These are phyloP conservation scores for Saxophila tyrrhenica DNA, from an alignment of 495 filamentous ascomycete genomes.

Conservation along the genomic window DNA sequence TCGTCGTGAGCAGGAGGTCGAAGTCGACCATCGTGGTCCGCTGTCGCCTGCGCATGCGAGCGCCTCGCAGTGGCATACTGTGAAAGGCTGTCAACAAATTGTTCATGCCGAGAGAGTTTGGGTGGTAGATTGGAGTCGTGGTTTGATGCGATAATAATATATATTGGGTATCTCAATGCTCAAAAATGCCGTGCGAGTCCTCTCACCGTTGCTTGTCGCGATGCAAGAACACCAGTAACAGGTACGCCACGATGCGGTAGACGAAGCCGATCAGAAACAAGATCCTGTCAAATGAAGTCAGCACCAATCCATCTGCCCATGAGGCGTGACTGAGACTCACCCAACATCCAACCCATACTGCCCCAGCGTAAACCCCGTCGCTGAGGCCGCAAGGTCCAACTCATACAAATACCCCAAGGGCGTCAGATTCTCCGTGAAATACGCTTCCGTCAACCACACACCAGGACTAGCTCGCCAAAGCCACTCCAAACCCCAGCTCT, in stretches of 20 bases:
- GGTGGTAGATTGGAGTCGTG: neutral
- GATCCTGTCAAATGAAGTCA: slow-evolving; percentile 12
- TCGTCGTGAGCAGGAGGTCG: neutral
- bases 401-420: slow-evolving; percentile 39
- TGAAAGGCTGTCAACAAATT: neutral
- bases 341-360: slow-evolving; percentile 31
- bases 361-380: slow-evolving; percentile 33
- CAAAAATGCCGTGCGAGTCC: neutral
- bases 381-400: slow-evolving; percentile 28
- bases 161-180: no score
- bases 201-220: slow-evolving; percentile 19
- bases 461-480: slow-evolving; percentile 43
- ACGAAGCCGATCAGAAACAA: slow-evolving; percentile 20
- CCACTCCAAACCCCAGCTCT: slow-evolving; percentile 44
- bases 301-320: neutral
- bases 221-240: slow-evolving; percentile 8
- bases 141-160: no score
- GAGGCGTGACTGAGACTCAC: slow-evolving; percentile 9
- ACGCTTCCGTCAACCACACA: slow-evolving; percentile 47
- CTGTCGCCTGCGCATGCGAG: neutral
- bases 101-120: neutral
- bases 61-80: neutral
- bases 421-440: slow-evolving; percentile 37
- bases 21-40: neutral
- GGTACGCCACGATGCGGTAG: slow-evolving; percentile 20